Percentiles rank a stretch among this genome's conserved stretches.
These are phyloP conservation scores for Aspergillus quadricinctus DNA, from an alignment of 2,329 filamentous ascomycete species.

Conservation along the genomic window DNA sequence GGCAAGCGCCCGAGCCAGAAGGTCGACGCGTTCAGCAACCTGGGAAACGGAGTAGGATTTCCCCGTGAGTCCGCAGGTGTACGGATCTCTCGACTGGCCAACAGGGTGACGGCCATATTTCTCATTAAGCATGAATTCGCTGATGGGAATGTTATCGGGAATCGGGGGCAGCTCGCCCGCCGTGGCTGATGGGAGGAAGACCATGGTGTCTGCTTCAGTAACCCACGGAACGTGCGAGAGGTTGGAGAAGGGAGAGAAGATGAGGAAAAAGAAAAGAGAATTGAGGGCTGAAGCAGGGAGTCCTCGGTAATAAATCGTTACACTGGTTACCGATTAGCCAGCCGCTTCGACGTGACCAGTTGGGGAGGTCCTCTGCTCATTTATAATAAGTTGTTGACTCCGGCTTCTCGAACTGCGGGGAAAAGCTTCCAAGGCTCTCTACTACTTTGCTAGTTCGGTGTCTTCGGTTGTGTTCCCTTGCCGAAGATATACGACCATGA, in stretches of 20 bases:
- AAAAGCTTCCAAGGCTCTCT: background rate
- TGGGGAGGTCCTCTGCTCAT: conserved; percentile 3
- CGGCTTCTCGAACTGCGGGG: background rate
- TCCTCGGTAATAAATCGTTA: background rate
- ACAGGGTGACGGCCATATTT: conserved; percentile 63
- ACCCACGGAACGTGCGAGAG: background rate
- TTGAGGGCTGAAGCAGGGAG: background rate
- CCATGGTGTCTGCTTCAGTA: conserved; percentile 31
- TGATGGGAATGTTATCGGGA: conserved; percentile 70
- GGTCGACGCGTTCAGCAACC: conserved; percentile 62
- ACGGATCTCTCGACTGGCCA: conserved; percentile 62
- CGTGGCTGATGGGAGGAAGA: conserved; percentile 41
- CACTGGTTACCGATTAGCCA: background rate
- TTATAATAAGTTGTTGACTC: background rate
- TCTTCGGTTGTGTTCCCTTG: background rate
- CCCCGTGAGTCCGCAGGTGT: conserved; percentile 71
- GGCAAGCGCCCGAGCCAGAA: conserved; percentile 62
- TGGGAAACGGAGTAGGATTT: conserved; percentile 61
- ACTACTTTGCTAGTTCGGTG: background rate
- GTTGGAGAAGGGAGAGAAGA: background rate
- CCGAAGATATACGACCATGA: background rate
- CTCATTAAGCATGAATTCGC: conserved; percentile 73
- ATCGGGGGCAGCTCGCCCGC: conserved; percentile 48
- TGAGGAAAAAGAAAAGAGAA: background rate
- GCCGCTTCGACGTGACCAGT: background rate